Percentiles rank a stretch among this genome's conserved stretches.
Evolutionary conservation across 2,329 filamentous ascomycete genomes (phyloP).

Genomic region (Aspergillus sp.): DNA sequence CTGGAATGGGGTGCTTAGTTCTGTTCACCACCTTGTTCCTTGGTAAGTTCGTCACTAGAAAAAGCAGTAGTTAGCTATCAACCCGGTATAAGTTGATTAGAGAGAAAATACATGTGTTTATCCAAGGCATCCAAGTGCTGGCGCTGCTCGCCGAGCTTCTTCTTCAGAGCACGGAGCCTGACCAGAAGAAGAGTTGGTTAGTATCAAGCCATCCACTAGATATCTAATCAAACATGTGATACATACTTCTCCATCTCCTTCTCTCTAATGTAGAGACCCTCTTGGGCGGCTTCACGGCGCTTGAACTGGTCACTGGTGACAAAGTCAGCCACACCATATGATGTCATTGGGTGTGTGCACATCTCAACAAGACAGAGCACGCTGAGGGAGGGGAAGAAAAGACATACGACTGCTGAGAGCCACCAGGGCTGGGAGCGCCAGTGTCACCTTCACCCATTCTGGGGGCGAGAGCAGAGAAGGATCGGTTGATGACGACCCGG

Average conservation of each 20-base stretch:
- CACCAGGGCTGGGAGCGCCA: slow-evolving; percentile 44
- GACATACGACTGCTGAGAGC: slow-evolving; percentile 33
- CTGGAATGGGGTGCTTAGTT: too few species aligned
- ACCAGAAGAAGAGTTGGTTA: background rate
- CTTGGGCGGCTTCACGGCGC: slow-evolving; percentile 81
- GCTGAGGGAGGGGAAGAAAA: background rate
- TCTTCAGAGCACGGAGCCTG: slow-evolving; percentile 65
- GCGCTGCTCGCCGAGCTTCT: slow-evolving; percentile 69
- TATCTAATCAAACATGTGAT: background rate
- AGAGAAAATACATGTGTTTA: slow-evolving; percentile 68
- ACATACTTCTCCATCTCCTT: slow-evolving; percentile 80
- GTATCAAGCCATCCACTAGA: background rate
- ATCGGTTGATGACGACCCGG: slow-evolving; percentile 45
- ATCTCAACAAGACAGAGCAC: background rate
- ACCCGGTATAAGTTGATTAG: background rate
- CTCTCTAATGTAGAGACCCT: slow-evolving; percentile 78
- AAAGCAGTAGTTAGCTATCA: background rate
- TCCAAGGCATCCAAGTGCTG: slow-evolving; percentile 79
- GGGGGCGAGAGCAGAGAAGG: slow-evolving; percentile 61
- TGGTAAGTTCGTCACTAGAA: slow-evolving; percentile 70
- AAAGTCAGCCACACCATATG: slow-evolving; percentile 7
- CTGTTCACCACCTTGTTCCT: slow-evolving; percentile 50
- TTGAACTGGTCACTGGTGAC: slow-evolving; percentile 77
- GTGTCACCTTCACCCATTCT: slow-evolving; percentile 67
- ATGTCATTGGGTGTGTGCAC: background rate